A percentile compares a stretch with the other conserved stretches of the same genome.
Conservation (phyloP, 2,329 filamentous ascomycete species). For the Penicillium olsonii region DNA sequence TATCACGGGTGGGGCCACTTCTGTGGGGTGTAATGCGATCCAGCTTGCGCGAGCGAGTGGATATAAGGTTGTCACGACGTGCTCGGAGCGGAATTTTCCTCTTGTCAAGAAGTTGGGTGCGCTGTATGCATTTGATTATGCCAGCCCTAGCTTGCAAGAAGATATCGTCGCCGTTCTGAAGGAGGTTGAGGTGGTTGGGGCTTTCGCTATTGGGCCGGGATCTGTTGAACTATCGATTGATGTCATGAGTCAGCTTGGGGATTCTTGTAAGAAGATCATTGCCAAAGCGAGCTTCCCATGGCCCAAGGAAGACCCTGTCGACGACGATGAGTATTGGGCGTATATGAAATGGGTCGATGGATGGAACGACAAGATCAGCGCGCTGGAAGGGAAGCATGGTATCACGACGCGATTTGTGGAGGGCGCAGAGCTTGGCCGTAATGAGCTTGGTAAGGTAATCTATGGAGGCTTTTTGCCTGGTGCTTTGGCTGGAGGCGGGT, state of each 20-base stretch:
- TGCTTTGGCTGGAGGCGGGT: slow-evolving; percentile 40
- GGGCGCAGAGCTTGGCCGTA: not conserved
- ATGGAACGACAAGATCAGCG: not conserved
- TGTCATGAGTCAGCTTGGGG: slow-evolving; percentile 13
- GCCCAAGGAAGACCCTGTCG: not conserved
- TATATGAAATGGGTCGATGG: slow-evolving; percentile 1
- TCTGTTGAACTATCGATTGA: slow-evolving; percentile 20
- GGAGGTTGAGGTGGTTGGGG: slow-evolving; percentile 19
- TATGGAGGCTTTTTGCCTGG: slow-evolving; percentile 44
- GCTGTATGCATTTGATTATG: slow-evolving; percentile 49
- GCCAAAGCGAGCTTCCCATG: slow-evolving; percentile 18
- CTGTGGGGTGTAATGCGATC: slow-evolving; percentile 49
- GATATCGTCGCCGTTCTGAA: slow-evolving; percentile 32
- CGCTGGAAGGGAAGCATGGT: slow-evolving; percentile 1
- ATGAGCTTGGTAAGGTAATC: slow-evolving; percentile 18
- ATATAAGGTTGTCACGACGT: slow-evolving; percentile 49
- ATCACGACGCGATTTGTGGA: slow-evolving; percentile 18
- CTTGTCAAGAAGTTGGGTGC: slow-evolving; percentile 48
- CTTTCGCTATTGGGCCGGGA: slow-evolving; percentile 18
- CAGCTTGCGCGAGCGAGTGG: slow-evolving; percentile 50
- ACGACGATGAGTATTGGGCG: not conserved
- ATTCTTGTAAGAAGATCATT: slow-evolving; percentile 5
- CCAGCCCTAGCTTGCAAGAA: slow-evolving; percentile 28
- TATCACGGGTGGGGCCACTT: slow-evolving; percentile 40
- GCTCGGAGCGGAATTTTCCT: slow-evolving; percentile 46